phyloP scores from a whole-genome alignment of 2,329 filamentous ascomycete species.

The Ophiostoma novo-ulmi region DNA sequence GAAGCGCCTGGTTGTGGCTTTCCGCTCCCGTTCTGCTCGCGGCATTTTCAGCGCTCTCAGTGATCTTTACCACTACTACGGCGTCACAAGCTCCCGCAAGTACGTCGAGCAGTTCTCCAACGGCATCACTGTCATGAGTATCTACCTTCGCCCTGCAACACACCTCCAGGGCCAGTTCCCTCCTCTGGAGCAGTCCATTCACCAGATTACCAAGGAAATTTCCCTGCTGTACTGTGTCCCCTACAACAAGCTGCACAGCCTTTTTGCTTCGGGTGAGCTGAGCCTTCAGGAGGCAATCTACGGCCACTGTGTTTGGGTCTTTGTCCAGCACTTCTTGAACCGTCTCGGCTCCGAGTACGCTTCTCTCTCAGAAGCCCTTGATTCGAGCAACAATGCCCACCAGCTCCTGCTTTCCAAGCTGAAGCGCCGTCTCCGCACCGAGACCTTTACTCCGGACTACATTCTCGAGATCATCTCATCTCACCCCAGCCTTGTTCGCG shows the following conservation, averaged over 20 bases:
- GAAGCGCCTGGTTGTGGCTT: constrained; percentile 90
- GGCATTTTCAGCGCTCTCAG: constrained; percentile 93
- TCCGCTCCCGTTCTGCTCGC: constrained; percentile 85
- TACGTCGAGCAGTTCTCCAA: constrained; percentile 99
- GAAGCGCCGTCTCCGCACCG: constrained; percentile 88
- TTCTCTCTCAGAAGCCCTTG: constrained; percentile 74
- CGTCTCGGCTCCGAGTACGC: constrained; percentile 87
- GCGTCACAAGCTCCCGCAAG: constrained; percentile 90
- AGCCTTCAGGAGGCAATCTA: constrained; percentile 97
- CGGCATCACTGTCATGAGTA: constrained; percentile 92
- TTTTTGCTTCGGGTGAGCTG: constrained; percentile 80
- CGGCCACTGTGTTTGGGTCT: constrained; percentile 95
- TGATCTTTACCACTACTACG: constrained; percentile 98
- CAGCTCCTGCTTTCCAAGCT: constrained; percentile 86
- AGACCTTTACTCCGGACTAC: constrained; percentile 97
- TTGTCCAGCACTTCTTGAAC: constrained; percentile 97
- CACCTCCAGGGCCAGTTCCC: constrained; percentile 55
- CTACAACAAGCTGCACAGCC: constrained; percentile 88
- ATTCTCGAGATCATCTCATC: constrained; percentile 94
- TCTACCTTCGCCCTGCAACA: constrained; percentile 75
- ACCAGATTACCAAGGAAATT: constrained; percentile 98
- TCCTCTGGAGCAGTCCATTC: constrained; percentile 87
- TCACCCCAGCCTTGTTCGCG: constrained; percentile 80
- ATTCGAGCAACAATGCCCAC: constrained; percentile 75
- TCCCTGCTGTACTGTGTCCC: constrained; percentile 96